Evolutionary conservation across 345 rosid species (phyloP).

Genomic region (Hypericum androsaemum): DNA sequence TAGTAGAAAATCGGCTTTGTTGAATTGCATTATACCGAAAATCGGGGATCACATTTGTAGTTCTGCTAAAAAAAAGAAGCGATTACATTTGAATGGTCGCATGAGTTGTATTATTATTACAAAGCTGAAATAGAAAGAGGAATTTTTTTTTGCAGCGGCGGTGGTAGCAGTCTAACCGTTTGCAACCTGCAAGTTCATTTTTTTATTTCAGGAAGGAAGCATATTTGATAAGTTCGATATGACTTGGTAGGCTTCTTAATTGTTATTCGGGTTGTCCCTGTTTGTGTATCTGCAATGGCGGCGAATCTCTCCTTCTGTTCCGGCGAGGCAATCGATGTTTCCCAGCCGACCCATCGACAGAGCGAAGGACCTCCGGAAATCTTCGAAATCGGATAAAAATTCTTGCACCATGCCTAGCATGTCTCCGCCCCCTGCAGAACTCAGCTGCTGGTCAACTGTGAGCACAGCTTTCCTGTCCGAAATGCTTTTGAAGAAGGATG

Average conservation of each 20-base stretch:
- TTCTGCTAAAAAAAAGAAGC: no score
- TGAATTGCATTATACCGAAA: no score
- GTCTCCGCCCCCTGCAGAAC: conserved; percentile 25
- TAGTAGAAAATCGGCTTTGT: no score
- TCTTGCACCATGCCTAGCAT: conserved; percentile 38
- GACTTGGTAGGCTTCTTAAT: background rate
- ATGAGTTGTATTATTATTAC: no score
- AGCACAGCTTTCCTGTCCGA: conserved; percentile 37
- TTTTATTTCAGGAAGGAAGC: conserved; percentile 7
- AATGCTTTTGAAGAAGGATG: conserved; percentile 43
- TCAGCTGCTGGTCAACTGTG: conserved; percentile 62
- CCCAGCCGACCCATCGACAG: conserved; percentile 66
- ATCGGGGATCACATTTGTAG: no score
- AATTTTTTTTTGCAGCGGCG: no score
- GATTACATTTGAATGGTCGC: no score
- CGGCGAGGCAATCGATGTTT: conserved; percentile 47
- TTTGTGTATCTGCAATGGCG: conserved; percentile 37
- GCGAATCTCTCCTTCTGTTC: conserved; percentile 49
- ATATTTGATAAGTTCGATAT: conserved; percentile 6
- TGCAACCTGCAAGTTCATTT: no score
- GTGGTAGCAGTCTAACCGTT: no score
- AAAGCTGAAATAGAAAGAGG: no score
- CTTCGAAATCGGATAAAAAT: conserved; percentile 45
- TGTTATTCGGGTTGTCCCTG: conserved; percentile 12
- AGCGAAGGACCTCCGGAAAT: conserved; percentile 47